These are phyloP conservation scores for Buxus sempervirens DNA, from an alignment of 164 flowering plant genomes.

Conservation along the genomic window DNA sequence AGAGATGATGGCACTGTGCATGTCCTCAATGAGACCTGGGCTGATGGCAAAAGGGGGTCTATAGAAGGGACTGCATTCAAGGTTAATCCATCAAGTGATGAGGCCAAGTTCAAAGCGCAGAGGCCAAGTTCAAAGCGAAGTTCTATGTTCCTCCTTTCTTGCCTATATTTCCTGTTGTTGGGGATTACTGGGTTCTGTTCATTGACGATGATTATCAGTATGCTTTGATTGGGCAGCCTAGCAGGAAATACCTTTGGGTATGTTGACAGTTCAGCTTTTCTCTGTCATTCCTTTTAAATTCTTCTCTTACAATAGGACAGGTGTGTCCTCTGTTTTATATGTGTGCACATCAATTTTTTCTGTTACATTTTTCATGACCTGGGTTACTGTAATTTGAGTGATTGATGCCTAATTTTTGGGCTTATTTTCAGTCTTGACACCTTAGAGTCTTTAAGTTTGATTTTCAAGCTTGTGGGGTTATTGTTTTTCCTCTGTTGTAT, in stretches of 20 bases:
- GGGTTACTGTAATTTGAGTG: no score
- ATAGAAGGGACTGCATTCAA: constrained; percentile 63
- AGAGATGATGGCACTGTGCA: constrained; percentile 53
- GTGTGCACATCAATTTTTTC: no score
- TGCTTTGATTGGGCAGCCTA: constrained; percentile 59
- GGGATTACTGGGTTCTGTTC: constrained; percentile 71
- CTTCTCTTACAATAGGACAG: background rate
- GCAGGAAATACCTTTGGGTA: constrained; percentile 65
- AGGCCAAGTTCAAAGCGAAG: constrained; percentile 67
- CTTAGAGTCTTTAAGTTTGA: no score
- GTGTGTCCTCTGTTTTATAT: no score
- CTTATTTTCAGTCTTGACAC: no score
- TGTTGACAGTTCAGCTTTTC: background rate
- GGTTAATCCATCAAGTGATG: constrained; percentile 52
- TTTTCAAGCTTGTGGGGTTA: no score
- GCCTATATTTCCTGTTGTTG: constrained; percentile 60
- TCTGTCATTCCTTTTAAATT: no score
- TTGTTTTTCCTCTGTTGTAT: no score
- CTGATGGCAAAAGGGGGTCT: constrained; percentile 46
- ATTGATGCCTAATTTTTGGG: no score
- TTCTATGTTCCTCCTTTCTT: constrained; percentile 65
- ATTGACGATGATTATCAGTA: constrained; percentile 55
- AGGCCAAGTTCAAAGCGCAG: no score
- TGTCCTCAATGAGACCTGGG: constrained; percentile 67
- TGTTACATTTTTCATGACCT: no score